A percentile compares a stretch with the other conserved stretches of the same genome.
phyloP scores from a whole-genome alignment of 371 early-diverging fungal species.

The Zopfochytrium polystomum region DNA sequence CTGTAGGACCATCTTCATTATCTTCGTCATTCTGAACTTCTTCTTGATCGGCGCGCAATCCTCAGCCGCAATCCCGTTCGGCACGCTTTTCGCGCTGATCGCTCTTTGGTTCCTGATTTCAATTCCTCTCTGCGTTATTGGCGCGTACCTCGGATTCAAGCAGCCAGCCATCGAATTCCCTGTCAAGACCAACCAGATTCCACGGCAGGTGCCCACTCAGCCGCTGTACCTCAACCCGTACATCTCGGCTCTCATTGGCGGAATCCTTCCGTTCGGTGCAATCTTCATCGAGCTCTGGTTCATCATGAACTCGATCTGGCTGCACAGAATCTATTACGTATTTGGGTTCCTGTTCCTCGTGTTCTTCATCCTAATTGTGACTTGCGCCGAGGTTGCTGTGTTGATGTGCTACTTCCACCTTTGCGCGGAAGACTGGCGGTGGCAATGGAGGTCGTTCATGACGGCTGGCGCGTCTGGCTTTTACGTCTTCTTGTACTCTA shows the following conservation, averaged over 20 bases:
- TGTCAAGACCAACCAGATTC: slow-evolving; percentile 87
- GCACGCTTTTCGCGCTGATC: slow-evolving; percentile 81
- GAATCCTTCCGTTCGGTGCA: slow-evolving; percentile 84
- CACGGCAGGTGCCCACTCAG: slow-evolving; percentile 85
- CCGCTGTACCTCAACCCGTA: slow-evolving; percentile 67
- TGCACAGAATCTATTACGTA: slow-evolving; percentile 82
- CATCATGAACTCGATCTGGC: slow-evolving; percentile 82
- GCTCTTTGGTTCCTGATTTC: slow-evolving; percentile 86
- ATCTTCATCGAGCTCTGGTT: slow-evolving; percentile 84
- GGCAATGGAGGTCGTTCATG: slow-evolving; percentile 94
- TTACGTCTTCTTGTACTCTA: slow-evolving; percentile 84
- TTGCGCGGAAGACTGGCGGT: slow-evolving; percentile 89
- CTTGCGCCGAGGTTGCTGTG: slow-evolving; percentile 82
- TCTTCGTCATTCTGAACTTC: slow-evolving; percentile 80
- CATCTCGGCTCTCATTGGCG: slow-evolving; percentile 78
- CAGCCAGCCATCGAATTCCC: slow-evolving; percentile 78
- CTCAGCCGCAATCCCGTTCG: slow-evolving; percentile 90
- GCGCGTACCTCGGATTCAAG: slow-evolving; percentile 91
- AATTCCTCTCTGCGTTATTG: slow-evolving; percentile 81
- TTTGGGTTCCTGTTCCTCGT: slow-evolving; percentile 85
- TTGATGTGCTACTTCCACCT: slow-evolving; percentile 87
- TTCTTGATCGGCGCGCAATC: slow-evolving; percentile 82
- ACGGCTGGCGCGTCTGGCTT: slow-evolving; percentile 82
- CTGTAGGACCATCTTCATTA: slow-evolving; percentile 56
- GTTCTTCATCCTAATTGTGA: slow-evolving; percentile 72